Evolutionary conservation across 2,329 filamentous ascomycete genomes (phyloP).

Genomic region (Talaromyces sp.): DNA sequence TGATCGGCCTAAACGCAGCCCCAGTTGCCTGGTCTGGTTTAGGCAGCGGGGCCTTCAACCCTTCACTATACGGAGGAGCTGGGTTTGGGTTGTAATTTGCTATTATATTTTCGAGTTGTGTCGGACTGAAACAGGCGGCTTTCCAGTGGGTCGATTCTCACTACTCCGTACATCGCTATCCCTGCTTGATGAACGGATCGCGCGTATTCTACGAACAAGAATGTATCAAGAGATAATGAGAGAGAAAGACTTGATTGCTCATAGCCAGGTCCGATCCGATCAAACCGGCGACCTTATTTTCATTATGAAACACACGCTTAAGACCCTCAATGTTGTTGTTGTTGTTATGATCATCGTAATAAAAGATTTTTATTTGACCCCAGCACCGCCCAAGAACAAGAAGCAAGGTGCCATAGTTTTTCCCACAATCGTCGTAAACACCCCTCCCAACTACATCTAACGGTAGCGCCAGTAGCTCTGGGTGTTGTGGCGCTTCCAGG

Average conservation of each 20-base stretch:
- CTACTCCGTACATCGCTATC: background rate
- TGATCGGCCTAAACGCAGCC: background rate
- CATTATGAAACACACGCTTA: slow-evolving; percentile 27
- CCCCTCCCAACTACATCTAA: slow-evolving; percentile 40
- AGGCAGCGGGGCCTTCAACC: background rate
- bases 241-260: slow-evolving; percentile 22
- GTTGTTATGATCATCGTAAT: slow-evolving; percentile 13
- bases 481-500: slow-evolving; percentile 99
- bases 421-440: slow-evolving; percentile 18
- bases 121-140: no score
- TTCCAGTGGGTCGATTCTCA: no score
- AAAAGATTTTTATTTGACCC: slow-evolving; percentile 4
- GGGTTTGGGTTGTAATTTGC: no score
- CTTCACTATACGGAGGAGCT: background rate
- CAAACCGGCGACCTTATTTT: slow-evolving; percentile 22
- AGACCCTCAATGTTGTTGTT: slow-evolving; percentile 13
- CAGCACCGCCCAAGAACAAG: slow-evolving; percentile 15
- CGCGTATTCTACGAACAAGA: background rate
- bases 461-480: slow-evolving; percentile 98
- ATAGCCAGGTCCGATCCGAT: slow-evolving; percentile 26
- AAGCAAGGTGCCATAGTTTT: slow-evolving; percentile 25
- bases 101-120: no score
- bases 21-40: background rate
- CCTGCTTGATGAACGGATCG: background rate
- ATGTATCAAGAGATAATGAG: background rate